Evolutionary conservation across 768 basidiomycete genomes (phyloP).

Genomic region (Fomitopsis serialis): DNA sequence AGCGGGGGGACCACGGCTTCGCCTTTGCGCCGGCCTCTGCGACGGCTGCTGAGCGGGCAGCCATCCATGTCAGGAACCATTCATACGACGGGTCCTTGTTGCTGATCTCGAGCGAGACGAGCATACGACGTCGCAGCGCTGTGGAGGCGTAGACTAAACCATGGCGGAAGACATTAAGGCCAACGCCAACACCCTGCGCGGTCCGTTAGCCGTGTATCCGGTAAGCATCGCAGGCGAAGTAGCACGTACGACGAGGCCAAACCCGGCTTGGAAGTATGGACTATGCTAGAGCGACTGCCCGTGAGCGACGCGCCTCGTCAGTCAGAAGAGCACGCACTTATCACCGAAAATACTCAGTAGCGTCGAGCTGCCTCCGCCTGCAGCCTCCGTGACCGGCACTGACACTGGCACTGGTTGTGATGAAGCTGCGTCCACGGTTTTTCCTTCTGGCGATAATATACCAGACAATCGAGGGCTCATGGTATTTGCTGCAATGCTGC

Average conservation of each 20-base stretch:
- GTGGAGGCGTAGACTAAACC: conserved; percentile 62
- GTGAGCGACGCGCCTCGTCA: background rate
- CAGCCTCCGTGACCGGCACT: background rate
- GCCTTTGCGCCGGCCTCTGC: conserved; percentile 22
- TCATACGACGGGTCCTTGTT: conserved; percentile 93
- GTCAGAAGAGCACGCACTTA: conserved; percentile 16
- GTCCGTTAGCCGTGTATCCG: background rate
- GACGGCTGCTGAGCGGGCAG: conserved; percentile 52
- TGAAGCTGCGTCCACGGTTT: too few species aligned
- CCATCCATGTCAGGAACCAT: conserved; percentile 98
- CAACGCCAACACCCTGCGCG: conserved; percentile 83
- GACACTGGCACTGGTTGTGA: too few species aligned
- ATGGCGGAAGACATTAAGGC: conserved; percentile 69
- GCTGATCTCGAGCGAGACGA: conserved; percentile 93
- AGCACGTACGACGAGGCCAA: conserved; percentile 83
- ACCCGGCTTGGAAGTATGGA: conserved; percentile 97
- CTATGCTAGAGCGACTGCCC: conserved; percentile 36
- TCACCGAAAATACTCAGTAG: conserved; percentile 18
- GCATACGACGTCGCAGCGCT: conserved; percentile 80
- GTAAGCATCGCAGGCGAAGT: background rate
- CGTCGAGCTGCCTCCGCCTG: conserved; percentile 5
- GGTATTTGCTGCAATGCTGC: too few species aligned
- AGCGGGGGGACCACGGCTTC: conserved; percentile 18
- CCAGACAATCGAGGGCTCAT: too few species aligned
- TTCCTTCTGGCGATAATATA: too few species aligned